phyloP scores from a whole-genome alignment of 805 yeast genomes.

The Metschnikowia peoriensis region DNA sequence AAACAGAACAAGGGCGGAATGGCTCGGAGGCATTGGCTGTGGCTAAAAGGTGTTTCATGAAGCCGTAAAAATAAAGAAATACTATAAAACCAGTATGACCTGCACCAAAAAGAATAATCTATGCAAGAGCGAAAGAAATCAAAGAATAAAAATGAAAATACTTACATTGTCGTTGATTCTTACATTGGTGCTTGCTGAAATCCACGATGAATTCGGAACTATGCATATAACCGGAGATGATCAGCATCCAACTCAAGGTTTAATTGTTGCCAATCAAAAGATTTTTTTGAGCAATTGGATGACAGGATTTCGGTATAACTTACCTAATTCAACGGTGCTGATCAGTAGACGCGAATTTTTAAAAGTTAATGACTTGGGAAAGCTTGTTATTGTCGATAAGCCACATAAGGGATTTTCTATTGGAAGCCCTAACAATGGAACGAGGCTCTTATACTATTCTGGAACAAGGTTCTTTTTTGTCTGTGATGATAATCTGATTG shows the following conservation, averaged over 20 bases:
- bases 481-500: not conserved
- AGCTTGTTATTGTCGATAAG: not conserved
- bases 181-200: not conserved
- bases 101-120: no score
- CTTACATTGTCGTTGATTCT: not conserved
- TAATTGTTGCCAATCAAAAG: not conserved
- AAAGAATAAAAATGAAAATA: not conserved
- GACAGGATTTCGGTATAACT: not conserved
- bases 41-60: no score
- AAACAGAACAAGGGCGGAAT: no score
- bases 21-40: no score
- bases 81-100: no score
- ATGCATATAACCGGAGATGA: not conserved
- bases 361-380: not conserved
- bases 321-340: not conserved
- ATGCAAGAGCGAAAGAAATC: no score
- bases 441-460: not conserved
- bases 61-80: no score
- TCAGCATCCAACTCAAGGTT: not conserved
- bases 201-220: not conserved
- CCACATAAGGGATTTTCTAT: not conserved
- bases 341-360: not conserved
- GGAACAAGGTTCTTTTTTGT: not conserved
- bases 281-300: constrained; percentile 1
- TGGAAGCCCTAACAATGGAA: not conserved